A percentile compares a stretch with the other conserved stretches of the same genome.
phyloP scores from a whole-genome alignment of 2,329 filamentous ascomycete genomes.

The Monosporascus sp. region DNA sequence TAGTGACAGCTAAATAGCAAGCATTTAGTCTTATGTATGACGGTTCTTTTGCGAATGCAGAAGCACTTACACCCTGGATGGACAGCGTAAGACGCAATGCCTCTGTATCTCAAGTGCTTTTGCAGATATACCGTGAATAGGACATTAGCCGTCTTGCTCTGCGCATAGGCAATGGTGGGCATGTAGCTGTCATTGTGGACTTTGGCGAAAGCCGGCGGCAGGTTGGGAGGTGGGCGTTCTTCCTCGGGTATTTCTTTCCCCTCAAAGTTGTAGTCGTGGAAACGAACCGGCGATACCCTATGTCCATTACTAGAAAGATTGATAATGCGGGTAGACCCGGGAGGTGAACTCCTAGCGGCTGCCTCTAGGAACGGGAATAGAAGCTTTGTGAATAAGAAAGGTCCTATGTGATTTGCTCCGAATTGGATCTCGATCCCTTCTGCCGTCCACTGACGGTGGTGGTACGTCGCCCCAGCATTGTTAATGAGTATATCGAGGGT shows the following conservation, averaged over 20 bases:
- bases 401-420: conserved; percentile 34
- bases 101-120: conserved; percentile 23
- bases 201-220: conserved; percentile 26
- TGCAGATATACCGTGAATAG: conserved; percentile 38
- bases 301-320: conserved; percentile 39
- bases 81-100: conserved; percentile 34
- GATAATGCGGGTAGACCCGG: conserved; percentile 31
- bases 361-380: conserved; percentile 30
- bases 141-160: conserved; percentile 49
- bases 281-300: conserved; percentile 35
- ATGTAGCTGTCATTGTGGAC: conserved; percentile 31
- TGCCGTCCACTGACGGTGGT: conserved; percentile 34
- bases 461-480: conserved; percentile 35
- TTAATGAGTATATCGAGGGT: conserved; percentile 38
- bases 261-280: conserved; percentile 40
- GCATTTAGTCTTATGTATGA: too few relatives aligned
- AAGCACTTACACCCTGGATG: conserved; percentile 35
- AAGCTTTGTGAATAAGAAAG: conserved; percentile 34
- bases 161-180: conserved; percentile 40
- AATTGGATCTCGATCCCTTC: conserved; percentile 40
- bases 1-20: conserved; percentile 24
- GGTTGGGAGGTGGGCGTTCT: conserved; percentile 23
- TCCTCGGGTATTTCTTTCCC: conserved; percentile 31
- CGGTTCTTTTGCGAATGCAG: too few relatives aligned
- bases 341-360: conserved; percentile 26